Evolutionary conservation across 1,284 basidiomycete genomes (phyloP), one percentile per base, ranked within the genome.

Genomic region (Clitocybe nebularis): DNA sequence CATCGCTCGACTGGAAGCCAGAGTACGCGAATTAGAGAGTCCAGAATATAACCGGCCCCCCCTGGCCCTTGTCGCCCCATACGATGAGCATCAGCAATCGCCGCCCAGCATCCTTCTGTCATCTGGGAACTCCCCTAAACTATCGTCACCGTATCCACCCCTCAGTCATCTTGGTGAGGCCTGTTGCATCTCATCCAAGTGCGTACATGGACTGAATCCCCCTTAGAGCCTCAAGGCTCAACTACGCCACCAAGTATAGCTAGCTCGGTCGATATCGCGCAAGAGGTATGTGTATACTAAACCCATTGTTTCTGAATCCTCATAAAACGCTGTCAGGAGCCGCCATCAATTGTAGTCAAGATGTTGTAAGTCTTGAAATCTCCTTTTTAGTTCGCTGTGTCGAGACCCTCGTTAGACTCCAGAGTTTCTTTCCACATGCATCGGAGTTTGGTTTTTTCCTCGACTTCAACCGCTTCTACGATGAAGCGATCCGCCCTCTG

Each of bases 401-500:
- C 11, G 7, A 19, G 14, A 14, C 35, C 25, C 14, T 38, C 41
- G 17, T 41, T 36, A 71, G 69, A 34, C 48, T 72, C 5, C 63
- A 69, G 43, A 62, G 54, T 17, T 72, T 72, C 46, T 52, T 69
- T 13, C 64, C 59, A 14, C 65, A 72, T 51, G 61, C 67, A 3
- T 48, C 56, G 21, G 61, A 69, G 50, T 68, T 71, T 41, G 70
- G 70, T n/a, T 72, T 72, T 54, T 75, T 75, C 54, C 67, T 77
- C 24, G 61, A 71, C 48, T 51, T 61, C 14, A 47, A 60, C 20
- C 66, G 68, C 4, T 69, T 74, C 44, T 62, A 60, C 23, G 50
- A 52, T 13, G 57, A 62, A 16, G 58, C 63, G 17, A 49, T 68
- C 22, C 55, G 63, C 16, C 55, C 58, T 5, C 57, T 60, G 23